Evolutionary conservation across 306 rosid species (phyloP).

Genomic region (Cercis canadensis): DNA sequence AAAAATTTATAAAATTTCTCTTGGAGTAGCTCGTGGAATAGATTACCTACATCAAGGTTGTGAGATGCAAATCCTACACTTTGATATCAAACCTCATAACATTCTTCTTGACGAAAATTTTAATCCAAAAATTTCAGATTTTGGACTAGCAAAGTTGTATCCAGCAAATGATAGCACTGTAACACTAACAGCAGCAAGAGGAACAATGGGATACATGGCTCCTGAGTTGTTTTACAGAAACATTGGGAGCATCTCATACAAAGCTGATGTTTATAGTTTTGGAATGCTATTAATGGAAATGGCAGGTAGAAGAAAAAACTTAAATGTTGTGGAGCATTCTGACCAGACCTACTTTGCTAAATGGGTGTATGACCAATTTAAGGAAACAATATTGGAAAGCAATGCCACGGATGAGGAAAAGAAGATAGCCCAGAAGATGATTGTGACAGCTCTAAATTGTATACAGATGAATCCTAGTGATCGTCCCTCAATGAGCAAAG

Average conservation of each 20-base stretch:
- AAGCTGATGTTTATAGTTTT: slow-evolving; percentile 17
- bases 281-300: slow-evolving; percentile 24
- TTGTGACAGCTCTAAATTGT: neutral
- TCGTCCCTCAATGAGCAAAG: slow-evolving; percentile 28
- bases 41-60: slow-evolving; percentile 25
- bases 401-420: slow-evolving; percentile 31
- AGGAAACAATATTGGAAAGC: neutral
- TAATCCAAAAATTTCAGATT: slow-evolving; percentile 7
- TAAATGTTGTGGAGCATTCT: slow-evolving; percentile 18
- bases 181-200: slow-evolving; percentile 7
- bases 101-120: slow-evolving; percentile 13
- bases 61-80: slow-evolving; percentile 27
- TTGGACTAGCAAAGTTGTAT: slow-evolving; percentile 16
- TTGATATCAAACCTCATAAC: slow-evolving; percentile 25
- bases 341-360: slow-evolving; percentile 26
- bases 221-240: slow-evolving; percentile 2
- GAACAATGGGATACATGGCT: slow-evolving; percentile 20
- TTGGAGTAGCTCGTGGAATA: slow-evolving; percentile 10
- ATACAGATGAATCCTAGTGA: slow-evolving; percentile 28
- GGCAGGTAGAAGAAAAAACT: slow-evolving; percentile 15
- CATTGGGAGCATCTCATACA: slow-evolving; percentile 13
- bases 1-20: slow-evolving; percentile 3
- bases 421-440: slow-evolving; percentile 21
- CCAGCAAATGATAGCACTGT: neutral
- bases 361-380: slow-evolving; percentile 33